Evolutionary conservation across 2,329 filamentous ascomycete genomes (phyloP).

Genomic region (Penicillium sp.): DNA sequence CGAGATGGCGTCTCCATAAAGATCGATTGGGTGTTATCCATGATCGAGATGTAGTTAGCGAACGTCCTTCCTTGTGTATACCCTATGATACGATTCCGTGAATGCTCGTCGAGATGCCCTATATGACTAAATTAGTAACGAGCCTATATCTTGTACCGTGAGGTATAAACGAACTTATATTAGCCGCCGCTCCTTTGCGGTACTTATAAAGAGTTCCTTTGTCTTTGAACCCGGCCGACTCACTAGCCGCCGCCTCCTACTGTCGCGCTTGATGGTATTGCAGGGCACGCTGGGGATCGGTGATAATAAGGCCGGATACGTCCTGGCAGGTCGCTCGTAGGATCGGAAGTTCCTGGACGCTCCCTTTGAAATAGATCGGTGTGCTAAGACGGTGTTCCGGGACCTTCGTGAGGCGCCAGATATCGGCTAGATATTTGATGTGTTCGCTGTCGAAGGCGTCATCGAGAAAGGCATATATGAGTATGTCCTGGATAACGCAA

Average conservation of each 20-base stretch:
- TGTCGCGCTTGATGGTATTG: too few species aligned
- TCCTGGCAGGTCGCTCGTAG: too few species aligned
- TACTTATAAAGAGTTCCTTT: too few species aligned
- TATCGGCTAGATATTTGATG: slow-evolving; percentile 29
- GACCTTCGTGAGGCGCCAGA: slow-evolving; percentile 29
- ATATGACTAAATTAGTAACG: not conserved
- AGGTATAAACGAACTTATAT: too few species aligned
- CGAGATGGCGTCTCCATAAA: not conserved
- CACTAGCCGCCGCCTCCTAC: too few species aligned
- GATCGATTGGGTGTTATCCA: not conserved
- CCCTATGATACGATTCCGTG: not conserved
- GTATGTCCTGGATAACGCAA: slow-evolving; percentile 20
- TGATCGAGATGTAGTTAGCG: not conserved
- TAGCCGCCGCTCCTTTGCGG: too few species aligned
- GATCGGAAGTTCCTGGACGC: too few species aligned
- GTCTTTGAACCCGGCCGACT: too few species aligned
- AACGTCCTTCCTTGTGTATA: not conserved
- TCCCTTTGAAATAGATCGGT: slow-evolving; percentile 31
- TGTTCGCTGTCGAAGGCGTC: slow-evolving; percentile 29
- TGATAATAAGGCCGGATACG: too few species aligned
- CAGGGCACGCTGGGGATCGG: too few species aligned
- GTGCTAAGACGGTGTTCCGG: slow-evolving; percentile 31
- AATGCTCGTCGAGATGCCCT: not conserved
- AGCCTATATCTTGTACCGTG: too few species aligned
- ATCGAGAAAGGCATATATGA: slow-evolving; percentile 26